Percentiles rank a stretch among this genome's conserved stretches.
Conservation (phyloP, 345 rosid species). For the Sisymbrium irio region DNA sequence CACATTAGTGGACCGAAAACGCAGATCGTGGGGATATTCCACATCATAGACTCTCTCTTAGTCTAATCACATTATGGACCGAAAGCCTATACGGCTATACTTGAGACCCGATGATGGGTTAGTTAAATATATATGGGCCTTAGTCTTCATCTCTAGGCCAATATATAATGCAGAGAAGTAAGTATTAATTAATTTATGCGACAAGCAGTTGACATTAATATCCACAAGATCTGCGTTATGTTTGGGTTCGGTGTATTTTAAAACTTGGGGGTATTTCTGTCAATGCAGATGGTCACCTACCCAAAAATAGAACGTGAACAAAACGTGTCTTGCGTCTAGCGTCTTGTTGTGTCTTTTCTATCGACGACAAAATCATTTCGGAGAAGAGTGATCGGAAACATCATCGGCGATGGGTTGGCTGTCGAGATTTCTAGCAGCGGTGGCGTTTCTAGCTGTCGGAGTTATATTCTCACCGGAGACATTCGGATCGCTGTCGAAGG, state of each 20-base stretch:
- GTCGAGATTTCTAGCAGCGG: slow-evolving; percentile 61
- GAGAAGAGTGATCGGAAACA: slow-evolving; percentile 22
- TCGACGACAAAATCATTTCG: not conserved
- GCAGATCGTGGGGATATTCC: too few relatives aligned
- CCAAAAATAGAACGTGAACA: not conserved
- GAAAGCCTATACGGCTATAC: too few relatives aligned
- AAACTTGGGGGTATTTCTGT: not conserved
- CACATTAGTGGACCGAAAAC: too few relatives aligned
- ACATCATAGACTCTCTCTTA: too few relatives aligned
- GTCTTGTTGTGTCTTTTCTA: not conserved
- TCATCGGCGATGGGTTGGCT: slow-evolving; percentile 71
- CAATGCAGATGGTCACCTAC: not conserved
- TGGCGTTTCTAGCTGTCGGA: slow-evolving; percentile 75
- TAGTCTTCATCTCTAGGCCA: not conserved
- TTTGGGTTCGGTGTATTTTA: not conserved
- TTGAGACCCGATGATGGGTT: not conserved
- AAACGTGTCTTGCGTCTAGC: slow-evolving; percentile 30
- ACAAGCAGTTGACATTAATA: not conserved
- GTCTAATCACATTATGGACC: too few relatives aligned
- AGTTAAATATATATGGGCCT: not conserved
- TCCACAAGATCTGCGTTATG: not conserved
- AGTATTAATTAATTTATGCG: too few relatives aligned
- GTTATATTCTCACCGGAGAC: slow-evolving; percentile 85
- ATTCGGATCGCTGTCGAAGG: slow-evolving; percentile 64
- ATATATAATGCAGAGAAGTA: too few relatives aligned